A percentile compares a stretch with the other conserved stretches of the same genome.
phyloP scores from a whole-genome alignment of 2,329 filamentous ascomycete species.

The Parastagonospora avenae region DNA sequence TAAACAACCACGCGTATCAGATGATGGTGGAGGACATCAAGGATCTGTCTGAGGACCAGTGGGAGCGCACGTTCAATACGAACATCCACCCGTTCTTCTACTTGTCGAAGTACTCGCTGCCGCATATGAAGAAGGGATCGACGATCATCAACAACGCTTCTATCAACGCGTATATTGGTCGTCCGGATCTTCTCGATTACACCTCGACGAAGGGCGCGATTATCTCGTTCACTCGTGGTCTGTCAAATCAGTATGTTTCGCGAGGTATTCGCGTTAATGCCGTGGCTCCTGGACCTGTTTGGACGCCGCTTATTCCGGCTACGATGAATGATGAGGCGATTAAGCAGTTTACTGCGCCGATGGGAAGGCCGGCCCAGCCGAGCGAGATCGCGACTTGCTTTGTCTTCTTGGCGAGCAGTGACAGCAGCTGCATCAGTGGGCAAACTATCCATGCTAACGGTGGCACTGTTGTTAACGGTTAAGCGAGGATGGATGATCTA shows the following conservation, averaged over 20 bases:
- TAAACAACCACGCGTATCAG: slow-evolving; percentile 75
- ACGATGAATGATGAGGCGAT: slow-evolving; percentile 62
- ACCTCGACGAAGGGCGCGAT: slow-evolving; percentile 80
- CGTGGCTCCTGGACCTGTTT: slow-evolving; percentile 71
- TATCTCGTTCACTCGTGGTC: slow-evolving; percentile 75
- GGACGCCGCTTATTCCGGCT: slow-evolving; percentile 51
- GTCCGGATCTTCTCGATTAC: slow-evolving; percentile 81
- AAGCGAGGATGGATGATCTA: background rate
- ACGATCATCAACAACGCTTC: slow-evolving; percentile 87
- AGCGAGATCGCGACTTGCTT: slow-evolving; percentile 82
- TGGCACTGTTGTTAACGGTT: slow-evolving; percentile 43
- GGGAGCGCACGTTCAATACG: slow-evolving; percentile 77
- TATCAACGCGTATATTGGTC: slow-evolving; percentile 82
- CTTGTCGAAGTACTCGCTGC: slow-evolving; percentile 75
- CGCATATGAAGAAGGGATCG: slow-evolving; percentile 74
- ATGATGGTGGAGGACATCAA: slow-evolving; percentile 74
- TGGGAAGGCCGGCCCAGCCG: slow-evolving; percentile 78
- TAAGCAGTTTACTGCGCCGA: slow-evolving; percentile 73
- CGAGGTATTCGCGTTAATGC: slow-evolving; percentile 79
- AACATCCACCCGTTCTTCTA: slow-evolving; percentile 87
- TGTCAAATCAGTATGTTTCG: slow-evolving; percentile 74
- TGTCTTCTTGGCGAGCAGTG: slow-evolving; percentile 77
- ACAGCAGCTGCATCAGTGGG: slow-evolving; percentile 75
- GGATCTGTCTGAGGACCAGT: slow-evolving; percentile 77
- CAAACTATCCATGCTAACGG: slow-evolving; percentile 70